Base-by-base conservation (phyloP, 805 yeast genomes). In the Pichia cabralensis region DNA sequence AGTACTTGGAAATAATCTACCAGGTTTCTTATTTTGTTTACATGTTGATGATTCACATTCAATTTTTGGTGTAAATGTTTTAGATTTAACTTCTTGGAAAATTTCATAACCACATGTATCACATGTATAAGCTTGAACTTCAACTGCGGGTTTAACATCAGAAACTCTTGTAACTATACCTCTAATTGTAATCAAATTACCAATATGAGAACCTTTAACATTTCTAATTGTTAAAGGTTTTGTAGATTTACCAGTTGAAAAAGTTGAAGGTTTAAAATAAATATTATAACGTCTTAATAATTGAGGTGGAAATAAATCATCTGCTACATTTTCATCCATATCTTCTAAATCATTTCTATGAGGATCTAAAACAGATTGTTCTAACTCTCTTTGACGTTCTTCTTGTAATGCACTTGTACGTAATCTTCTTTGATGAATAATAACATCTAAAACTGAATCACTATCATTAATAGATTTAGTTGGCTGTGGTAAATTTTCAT, bases 71-170 rank as follows among this genome's bases (percentile, higher is more conserved):
- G 81, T 76, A 60, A 83, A 94, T 28, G 82, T 76, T 53, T 77
- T 76, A 14, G 88, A 63, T 44, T 74, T 78, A 45, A 92, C 95
- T 56, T 94, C 97, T 63, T 92, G 97, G 68, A 94, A 92, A 34
- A 85, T 76, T 61, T 92, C 99, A 59, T 73, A 80, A 31, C 98
- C 99, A 67, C 99, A 92, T 49, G 81, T 81, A 55, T 92, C 98
- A 62, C 99, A 92, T 6, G 97, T 84, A 55, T 89, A 94, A 1
- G 98, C 97, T 48, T 80, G 85, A 35, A 92, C 96, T 40, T 73
- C 65, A 7, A 92, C 83, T 6, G 84, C 67, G 4, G 99, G 99
- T 57, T 88, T 89, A 28, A 92, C 98, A 56, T 92, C 99, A 2
- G 95, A 80, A 5, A 88, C 95, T 45, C 98, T 69, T 8, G 97